Conservation (phyloP, 768 basidiomycete species). For the Calocybe gangraenosa region DNA sequence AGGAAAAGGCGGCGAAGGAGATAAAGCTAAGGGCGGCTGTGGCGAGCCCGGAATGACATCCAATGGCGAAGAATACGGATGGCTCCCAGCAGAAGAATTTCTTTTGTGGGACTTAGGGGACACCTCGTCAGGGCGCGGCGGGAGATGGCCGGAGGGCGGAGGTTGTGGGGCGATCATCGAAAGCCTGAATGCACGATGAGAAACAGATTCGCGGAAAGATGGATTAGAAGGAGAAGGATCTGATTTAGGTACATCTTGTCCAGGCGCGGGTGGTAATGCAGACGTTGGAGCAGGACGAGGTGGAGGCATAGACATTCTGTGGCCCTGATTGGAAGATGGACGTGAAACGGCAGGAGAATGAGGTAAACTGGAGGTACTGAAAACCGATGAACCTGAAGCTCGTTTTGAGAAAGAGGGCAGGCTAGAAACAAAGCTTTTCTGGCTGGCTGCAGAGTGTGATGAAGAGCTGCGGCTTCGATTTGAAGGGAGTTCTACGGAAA, state of each 20-base stretch:
- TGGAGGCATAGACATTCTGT: constrained; percentile 62
- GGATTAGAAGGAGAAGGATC: constrained; percentile 23
- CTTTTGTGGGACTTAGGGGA: constrained; percentile 26
- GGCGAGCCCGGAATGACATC: constrained; percentile 46
- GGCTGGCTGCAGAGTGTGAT: constrained; percentile 30
- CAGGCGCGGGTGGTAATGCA: constrained; percentile 67
- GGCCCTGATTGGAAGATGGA: constrained; percentile 30
- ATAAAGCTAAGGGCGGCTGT: constrained; percentile 22
- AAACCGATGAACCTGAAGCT: constrained; percentile 44
- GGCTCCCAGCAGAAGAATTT: constrained; percentile 34
- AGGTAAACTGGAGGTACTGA: constrained; percentile 40
- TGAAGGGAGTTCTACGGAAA: constrained; percentile 19
- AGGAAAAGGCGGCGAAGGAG: constrained; percentile 12
- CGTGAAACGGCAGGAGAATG: constrained; percentile 29
- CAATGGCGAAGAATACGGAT: constrained; percentile 19
- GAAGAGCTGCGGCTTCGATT: constrained; percentile 32
- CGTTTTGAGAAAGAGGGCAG: constrained; percentile 54
- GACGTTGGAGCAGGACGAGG: constrained; percentile 70
- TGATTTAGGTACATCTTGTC: constrained; percentile 21
- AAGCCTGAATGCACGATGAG: constrained; percentile 52
- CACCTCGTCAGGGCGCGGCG: constrained; percentile 65
- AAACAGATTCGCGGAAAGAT: constrained; percentile 54
- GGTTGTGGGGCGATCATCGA: constrained; percentile 62
- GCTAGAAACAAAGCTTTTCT: constrained; percentile 39
- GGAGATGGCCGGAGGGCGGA: constrained; percentile 55